Conservation (phyloP, 2,329 filamentous ascomycete genomes). For the Epichloe hybrida region DNA sequence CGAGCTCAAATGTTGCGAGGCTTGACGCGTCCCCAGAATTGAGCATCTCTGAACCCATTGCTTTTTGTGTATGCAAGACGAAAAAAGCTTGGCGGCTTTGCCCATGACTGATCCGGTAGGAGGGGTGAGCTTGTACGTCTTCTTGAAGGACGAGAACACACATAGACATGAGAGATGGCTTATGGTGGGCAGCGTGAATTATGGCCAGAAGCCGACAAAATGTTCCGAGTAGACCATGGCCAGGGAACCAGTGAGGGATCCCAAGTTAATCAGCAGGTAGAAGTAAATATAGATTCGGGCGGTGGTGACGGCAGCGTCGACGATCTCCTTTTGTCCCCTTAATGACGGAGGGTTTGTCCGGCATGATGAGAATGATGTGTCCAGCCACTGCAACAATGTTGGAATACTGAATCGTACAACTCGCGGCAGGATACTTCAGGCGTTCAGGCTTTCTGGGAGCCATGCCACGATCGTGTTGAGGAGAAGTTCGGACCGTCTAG, state of each 20-base stretch:
- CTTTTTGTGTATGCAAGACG: slow-evolving; percentile 45
- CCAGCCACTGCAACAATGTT: slow-evolving; percentile 50
- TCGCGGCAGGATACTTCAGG: slow-evolving; percentile 26
- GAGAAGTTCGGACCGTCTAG: background rate
- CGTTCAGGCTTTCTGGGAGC: background rate
- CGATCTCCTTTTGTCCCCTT: slow-evolving; percentile 46
- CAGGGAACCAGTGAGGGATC: slow-evolving; percentile 49
- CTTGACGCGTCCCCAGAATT: slow-evolving; percentile 51
- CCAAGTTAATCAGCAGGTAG: slow-evolving; percentile 60
- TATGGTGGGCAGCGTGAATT: slow-evolving; percentile 53
- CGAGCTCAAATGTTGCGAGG: slow-evolving; percentile 44
- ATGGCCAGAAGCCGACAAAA: slow-evolving; percentile 62
- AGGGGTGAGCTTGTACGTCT: background rate
- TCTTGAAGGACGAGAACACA: background rate
- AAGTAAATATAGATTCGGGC: slow-evolving; percentile 55
- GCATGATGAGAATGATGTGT: slow-evolving; percentile 51
- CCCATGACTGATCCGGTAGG: background rate
- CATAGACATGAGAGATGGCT: slow-evolving; percentile 42
- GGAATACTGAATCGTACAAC: slow-evolving; percentile 51
- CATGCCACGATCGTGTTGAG: background rate
- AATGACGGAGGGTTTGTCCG: slow-evolving; percentile 51
- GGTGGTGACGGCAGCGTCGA: slow-evolving; percentile 49
- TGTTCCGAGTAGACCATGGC: slow-evolving; percentile 61
- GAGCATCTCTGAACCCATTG: slow-evolving; percentile 27
- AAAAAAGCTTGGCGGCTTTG: background rate